Conservation (phyloP, 2,329 filamentous ascomycete genomes). For the Hypoxylon sp. region DNA sequence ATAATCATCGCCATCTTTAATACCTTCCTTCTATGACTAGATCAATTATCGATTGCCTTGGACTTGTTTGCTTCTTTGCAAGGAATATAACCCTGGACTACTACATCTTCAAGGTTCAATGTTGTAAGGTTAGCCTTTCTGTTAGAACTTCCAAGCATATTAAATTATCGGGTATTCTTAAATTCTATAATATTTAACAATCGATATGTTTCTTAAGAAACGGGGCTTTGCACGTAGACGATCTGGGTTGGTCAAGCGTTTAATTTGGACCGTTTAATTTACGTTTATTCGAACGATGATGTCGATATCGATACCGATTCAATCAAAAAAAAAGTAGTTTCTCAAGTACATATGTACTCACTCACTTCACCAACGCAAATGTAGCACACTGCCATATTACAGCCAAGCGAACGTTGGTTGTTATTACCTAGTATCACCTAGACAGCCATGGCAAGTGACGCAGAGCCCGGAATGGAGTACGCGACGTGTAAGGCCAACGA, state of each 20-base stretch:
- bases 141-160: neutral
- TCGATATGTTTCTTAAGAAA: neutral
- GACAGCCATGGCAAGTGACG: conserved; percentile 16
- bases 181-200: neutral
- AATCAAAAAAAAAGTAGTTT: neutral
- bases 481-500: conserved; percentile 53
- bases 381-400: conserved; percentile 12
- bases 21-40: neutral
- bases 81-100: neutral
- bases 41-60: neutral
- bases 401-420: conserved; percentile 1
- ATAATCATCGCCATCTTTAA: neutral
- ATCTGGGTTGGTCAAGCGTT: neutral
- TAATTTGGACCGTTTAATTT: neutral
- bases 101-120: neutral
- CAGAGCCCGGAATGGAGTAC: conserved; percentile 52
- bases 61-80: neutral
- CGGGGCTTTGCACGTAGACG: conserved; percentile 8
- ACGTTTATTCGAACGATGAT: conserved; percentile 4
- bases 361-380: conserved; percentile 10
- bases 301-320: no score
- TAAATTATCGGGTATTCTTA: neutral
- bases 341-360: no score
- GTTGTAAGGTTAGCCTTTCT: no score
- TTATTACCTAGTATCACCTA: neutral